These are phyloP conservation scores for Lactifluus echinatus DNA, from an alignment of 768 basidiomycete species.

Conservation along the genomic window DNA sequence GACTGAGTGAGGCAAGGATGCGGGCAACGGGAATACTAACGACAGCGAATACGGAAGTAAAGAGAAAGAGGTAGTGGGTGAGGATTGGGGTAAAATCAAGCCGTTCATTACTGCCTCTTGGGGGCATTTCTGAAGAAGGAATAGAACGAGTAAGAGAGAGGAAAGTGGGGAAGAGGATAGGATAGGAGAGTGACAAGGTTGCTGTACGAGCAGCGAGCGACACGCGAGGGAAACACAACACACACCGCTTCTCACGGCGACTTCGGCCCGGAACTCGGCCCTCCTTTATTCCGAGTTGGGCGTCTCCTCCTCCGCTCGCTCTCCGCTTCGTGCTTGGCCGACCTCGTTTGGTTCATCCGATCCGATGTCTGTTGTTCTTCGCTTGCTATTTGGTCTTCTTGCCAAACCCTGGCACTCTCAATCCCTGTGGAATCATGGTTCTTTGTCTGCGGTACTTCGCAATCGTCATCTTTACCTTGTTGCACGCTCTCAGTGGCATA, in stretches of 20 bases:
- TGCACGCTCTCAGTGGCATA: slow-evolving; percentile 4
- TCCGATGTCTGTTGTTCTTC: not conserved
- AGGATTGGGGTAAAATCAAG: slow-evolving; percentile 84
- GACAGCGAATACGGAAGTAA: slow-evolving; percentile 73
- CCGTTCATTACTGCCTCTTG: slow-evolving; percentile 45
- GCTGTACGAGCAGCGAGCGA: no score
- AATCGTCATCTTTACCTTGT: not conserved
- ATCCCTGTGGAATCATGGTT: no score
- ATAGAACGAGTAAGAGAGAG: not conserved
- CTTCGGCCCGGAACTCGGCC: no score
- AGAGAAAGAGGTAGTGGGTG: slow-evolving; percentile 86
- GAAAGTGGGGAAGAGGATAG: not conserved
- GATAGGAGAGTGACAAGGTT: not conserved
- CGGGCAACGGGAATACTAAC: slow-evolving; percentile 36
- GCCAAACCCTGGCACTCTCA: no score
- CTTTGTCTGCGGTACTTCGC: not conserved
- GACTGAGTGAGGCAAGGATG: not conserved
- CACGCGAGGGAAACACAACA: no score
- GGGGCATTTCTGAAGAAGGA: slow-evolving; percentile 30
- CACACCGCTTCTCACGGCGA: no score
- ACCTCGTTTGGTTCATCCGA: no score
- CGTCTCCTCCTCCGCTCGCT: no score
- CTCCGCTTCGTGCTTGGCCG: no score
- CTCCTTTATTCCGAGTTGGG: no score
- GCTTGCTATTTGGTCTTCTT: no score